A percentile compares a stretch with the other conserved stretches of the same genome.
Conservation (phyloP, 176 grass and related monocot species). For the Zea mays region Zm-B73-REFERENCE-NAM-5.0 NC_050096.1:12289501-12290000, state of each 20-base stretch:
- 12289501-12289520: slow-evolving; percentile 32
- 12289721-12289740: slow-evolving; percentile 83
- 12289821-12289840: slow-evolving; percentile 84
- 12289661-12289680: slow-evolving; percentile 96
- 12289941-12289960: slow-evolving; percentile 9
- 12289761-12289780: slow-evolving; percentile 93
- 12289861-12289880: slow-evolving; percentile 98
- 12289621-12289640: slow-evolving; percentile 69
- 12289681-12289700: slow-evolving; percentile 94
- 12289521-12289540: slow-evolving; percentile 48
- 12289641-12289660: slow-evolving; percentile 81
- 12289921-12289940: slow-evolving; percentile 17
- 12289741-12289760: slow-evolving; percentile 76
- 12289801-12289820: slow-evolving; percentile 80
- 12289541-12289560: slow-evolving; percentile 54
- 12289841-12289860: slow-evolving; percentile 95
- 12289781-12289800: slow-evolving; percentile 89
- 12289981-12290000: slow-evolving; percentile 5
- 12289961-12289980: neutral
- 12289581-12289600: slow-evolving; percentile 90
- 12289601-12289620: slow-evolving; percentile 84
- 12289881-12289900: slow-evolving; percentile 50
- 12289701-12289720: slow-evolving; percentile 89
- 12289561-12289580: slow-evolving; percentile 86
- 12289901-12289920: slow-evolving; percentile 33